Conservation (phyloP, 2,329 filamentous ascomycete species). For the Diplocarpon rosae region DNA sequence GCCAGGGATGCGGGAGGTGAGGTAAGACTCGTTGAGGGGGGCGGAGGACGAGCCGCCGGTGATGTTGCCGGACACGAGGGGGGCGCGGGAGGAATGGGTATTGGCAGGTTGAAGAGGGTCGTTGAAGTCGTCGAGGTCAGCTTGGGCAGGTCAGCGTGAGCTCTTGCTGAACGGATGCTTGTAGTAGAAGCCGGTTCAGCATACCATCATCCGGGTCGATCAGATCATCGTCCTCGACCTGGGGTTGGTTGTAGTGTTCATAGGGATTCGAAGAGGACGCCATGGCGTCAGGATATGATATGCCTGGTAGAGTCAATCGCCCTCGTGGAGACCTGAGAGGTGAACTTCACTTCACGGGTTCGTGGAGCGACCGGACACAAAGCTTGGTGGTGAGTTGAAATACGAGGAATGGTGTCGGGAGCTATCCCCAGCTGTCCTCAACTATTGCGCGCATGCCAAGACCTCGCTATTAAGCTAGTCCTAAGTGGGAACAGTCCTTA, state of each 20-base stretch:
- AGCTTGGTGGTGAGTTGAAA: background rate
- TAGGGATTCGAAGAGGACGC: slow-evolving; percentile 33
- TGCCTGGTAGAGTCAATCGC: background rate
- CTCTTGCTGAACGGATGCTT: slow-evolving; percentile 1
- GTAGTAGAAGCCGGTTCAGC: slow-evolving; percentile 14
- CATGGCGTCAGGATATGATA: slow-evolving; percentile 15
- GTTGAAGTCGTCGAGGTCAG: slow-evolving; percentile 61
- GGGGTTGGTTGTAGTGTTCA: slow-evolving; percentile 50
- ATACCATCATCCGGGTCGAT: slow-evolving; percentile 72
- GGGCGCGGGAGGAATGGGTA: slow-evolving; percentile 57
- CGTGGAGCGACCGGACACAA: background rate
- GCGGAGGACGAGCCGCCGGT: slow-evolving; percentile 40
- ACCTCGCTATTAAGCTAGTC: background rate
- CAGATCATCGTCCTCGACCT: slow-evolving; percentile 55
- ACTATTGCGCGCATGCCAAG: slow-evolving; percentile 4
- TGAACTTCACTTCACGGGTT: background rate
- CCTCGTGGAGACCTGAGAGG: background rate
- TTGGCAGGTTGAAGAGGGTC: slow-evolving; percentile 79
- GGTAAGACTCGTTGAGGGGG: slow-evolving; percentile 62
- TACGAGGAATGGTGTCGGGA: background rate
- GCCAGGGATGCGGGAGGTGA: slow-evolving; percentile 81
- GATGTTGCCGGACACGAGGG: slow-evolving; percentile 70
- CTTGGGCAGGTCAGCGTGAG: slow-evolving; percentile 14
- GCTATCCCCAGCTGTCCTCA: slow-evolving; percentile 4
- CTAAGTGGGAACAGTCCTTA: background rate